Evolutionary conservation across 495 filamentous ascomycete genomes (phyloP).

Genomic region (Tuber aestivum): DNA sequence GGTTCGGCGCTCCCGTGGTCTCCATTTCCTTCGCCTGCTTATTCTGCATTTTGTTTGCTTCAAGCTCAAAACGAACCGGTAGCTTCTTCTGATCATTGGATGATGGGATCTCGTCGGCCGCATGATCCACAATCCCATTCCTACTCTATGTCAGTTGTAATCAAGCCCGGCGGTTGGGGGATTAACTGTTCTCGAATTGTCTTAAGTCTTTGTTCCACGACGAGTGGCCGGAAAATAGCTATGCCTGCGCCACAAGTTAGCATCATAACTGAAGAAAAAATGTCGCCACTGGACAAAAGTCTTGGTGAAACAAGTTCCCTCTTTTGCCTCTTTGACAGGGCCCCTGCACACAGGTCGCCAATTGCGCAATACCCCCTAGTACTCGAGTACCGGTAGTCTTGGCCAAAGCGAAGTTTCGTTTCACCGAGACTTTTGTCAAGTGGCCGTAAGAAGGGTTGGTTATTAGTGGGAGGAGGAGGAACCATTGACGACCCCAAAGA

Average conservation of each 20-base stretch:
- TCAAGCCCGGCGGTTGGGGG: background rate
- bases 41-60: background rate
- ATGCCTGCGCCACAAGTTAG: constrained; percentile 23
- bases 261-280: background rate
- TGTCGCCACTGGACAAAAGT: too few species aligned
- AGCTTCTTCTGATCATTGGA: background rate
- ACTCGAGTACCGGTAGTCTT: too few species aligned
- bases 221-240: constrained; percentile 31
- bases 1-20: background rate
- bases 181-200: constrained; percentile 19
- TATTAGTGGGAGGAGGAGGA: background rate
- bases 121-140: background rate
- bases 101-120: background rate
- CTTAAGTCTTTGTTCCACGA: constrained; percentile 29
- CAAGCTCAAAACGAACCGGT: background rate
- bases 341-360: too few species aligned
- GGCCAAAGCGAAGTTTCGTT: too few species aligned
- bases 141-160: background rate
- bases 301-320: too few species aligned
- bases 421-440: too few species aligned
- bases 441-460: background rate
- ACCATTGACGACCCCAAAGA: constrained; percentile 33
- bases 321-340: too few species aligned
- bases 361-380: too few species aligned
- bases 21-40: background rate